phyloP scores from a whole-genome alignment of 2,329 filamentous ascomycete species.

The Microascus cirrosus region DNA sequence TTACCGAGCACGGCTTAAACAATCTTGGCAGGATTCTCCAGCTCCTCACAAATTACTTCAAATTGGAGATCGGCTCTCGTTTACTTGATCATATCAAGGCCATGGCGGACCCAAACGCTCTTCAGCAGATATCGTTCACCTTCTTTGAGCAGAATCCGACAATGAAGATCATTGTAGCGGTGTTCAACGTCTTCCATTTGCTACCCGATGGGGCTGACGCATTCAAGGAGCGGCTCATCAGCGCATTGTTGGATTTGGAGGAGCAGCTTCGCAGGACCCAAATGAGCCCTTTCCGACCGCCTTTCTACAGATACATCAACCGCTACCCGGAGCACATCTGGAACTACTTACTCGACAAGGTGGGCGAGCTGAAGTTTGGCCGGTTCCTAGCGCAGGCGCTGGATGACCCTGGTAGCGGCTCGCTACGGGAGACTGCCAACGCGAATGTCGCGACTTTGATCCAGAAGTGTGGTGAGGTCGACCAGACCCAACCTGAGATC shows the following conservation, averaged over 20 bases:
- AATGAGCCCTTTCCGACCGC: constrained; percentile 81
- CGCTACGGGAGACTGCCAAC: constrained; percentile 64
- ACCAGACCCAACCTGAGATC: constrained; percentile 57
- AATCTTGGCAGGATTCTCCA: constrained; percentile 83
- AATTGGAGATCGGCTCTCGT: constrained; percentile 89
- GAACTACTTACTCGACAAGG: constrained; percentile 63
- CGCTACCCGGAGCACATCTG: constrained; percentile 85
- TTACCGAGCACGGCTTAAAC: constrained; percentile 82
- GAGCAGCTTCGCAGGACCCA: constrained; percentile 75
- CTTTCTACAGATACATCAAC: constrained; percentile 87
- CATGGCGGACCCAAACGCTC: constrained; percentile 66
- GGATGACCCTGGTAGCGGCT: constrained; percentile 59
- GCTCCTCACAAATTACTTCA: constrained; percentile 95
- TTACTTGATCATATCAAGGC: constrained; percentile 90
- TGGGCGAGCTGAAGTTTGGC: constrained; percentile 80
- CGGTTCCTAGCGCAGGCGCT: constrained; percentile 86
- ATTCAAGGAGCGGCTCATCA: constrained; percentile 84
- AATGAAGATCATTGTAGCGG: constrained; percentile 91
- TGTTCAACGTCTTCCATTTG: constrained; percentile 96
- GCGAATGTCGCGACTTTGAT: constrained; percentile 64
- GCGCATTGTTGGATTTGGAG: constrained; percentile 83
- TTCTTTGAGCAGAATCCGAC: constrained; percentile 85
- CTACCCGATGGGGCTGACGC: constrained; percentile 79
- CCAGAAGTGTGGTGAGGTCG: constrained; percentile 51
- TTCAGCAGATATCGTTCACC: constrained; percentile 89